These are phyloP conservation scores for Rhizopogon vesiculosus DNA, from an alignment of 768 basidiomycete genomes.

Conservation along the genomic window DNA sequence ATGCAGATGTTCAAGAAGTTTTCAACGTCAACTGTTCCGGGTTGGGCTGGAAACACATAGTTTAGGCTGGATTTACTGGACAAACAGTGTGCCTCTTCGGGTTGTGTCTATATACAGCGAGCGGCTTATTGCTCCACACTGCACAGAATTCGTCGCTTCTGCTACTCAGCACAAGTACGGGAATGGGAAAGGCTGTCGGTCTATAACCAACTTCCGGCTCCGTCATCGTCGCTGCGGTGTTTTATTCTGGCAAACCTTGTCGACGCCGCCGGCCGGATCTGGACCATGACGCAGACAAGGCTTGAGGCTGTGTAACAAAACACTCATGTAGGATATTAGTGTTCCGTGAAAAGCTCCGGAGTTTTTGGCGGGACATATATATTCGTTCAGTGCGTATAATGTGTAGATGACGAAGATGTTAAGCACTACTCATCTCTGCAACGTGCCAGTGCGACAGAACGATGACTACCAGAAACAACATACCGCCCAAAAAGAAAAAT, in stretches of 20 bases:
- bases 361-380: no score
- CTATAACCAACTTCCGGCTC: not conserved
- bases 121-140: slow-evolving; percentile 54
- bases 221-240: not conserved
- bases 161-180: not conserved
- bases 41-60: slow-evolving; percentile 80
- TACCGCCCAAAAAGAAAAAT: no score
- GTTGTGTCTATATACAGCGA: slow-evolving; percentile 62
- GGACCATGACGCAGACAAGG: no score
- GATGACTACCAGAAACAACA: no score
- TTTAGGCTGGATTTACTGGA: slow-evolving; percentile 91
- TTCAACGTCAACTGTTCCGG: slow-evolving; percentile 77
- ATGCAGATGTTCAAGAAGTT: slow-evolving; percentile 86
- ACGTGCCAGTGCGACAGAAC: no score
- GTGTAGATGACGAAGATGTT: no score
- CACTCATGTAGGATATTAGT: no score
- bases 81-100: slow-evolving; percentile 80
- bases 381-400: no score
- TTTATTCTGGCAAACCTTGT: not conserved
- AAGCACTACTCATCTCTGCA: no score
- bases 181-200: not conserved
- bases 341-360: no score
- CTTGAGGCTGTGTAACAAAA: no score
- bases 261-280: no score
- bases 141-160: slow-evolving; percentile 41